Evolutionary conservation across 2,329 filamentous ascomycete species (phyloP).

Genomic region (Fusarium lateritium): DNA sequence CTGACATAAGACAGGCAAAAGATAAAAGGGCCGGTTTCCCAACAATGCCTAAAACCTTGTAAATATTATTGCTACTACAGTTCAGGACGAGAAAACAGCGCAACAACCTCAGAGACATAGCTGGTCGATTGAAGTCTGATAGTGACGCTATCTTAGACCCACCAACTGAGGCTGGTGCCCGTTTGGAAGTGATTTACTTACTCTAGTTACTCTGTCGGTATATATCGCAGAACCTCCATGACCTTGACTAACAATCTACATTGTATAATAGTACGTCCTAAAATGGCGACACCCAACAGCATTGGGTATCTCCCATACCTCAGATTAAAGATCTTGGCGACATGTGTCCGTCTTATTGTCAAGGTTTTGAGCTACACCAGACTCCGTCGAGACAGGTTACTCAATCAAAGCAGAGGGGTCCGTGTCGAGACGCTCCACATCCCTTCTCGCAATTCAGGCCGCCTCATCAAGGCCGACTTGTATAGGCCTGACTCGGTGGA

Average conservation of each 20-base stretch:
- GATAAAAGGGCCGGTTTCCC: too few species aligned
- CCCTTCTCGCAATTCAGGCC: constrained; percentile 18
- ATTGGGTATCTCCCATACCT: neutral
- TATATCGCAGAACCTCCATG: neutral
- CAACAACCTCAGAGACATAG: too few species aligned
- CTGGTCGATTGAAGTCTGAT: too few species aligned
- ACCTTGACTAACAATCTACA: neutral
- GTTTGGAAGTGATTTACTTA: neutral
- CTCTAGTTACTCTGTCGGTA: neutral
- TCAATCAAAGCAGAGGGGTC: neutral
- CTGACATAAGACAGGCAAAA: too few species aligned
- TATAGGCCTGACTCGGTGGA: neutral
- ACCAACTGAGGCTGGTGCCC: too few species aligned
- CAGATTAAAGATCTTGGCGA: neutral
- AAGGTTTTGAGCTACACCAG: neutral
- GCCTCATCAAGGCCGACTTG: constrained; percentile 16
- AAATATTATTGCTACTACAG: too few species aligned
- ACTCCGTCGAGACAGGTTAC: neutral
- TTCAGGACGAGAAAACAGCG: too few species aligned
- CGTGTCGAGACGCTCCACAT: neutral
- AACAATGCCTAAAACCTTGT: too few species aligned
- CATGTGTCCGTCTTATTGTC: neutral
- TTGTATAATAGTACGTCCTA: neutral
- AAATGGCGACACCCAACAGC: neutral
- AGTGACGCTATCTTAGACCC: too few species aligned